These are phyloP conservation scores for Curvularia spicifera DNA, from an alignment of 2,329 filamentous ascomycete species.

Conservation along the genomic window DNA sequence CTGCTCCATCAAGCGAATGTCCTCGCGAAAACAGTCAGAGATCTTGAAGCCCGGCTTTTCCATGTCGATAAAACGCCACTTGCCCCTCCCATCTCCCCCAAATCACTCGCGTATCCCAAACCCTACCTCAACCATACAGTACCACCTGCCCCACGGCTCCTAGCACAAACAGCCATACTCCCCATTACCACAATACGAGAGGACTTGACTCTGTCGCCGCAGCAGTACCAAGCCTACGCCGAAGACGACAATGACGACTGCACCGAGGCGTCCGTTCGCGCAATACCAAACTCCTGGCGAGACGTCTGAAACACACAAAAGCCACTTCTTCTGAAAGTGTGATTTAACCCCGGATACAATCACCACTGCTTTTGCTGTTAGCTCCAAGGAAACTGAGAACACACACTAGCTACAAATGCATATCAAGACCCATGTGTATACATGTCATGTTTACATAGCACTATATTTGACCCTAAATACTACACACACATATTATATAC, in stretches of 20 bases:
- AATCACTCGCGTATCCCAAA: not conserved
- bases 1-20: not conserved
- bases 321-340: too few relatives aligned
- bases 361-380: too few relatives aligned
- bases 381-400: too few relatives aligned
- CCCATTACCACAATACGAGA: not conserved
- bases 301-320: not conserved
- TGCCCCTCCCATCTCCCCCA: not conserved
- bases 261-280: not conserved
- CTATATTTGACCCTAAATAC: too few relatives aligned
- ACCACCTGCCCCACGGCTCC: not conserved
- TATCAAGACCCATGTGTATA: too few relatives aligned
- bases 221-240: slow-evolving; percentile 2
- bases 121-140: not conserved
- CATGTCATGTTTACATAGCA: too few relatives aligned
- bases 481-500: too few relatives aligned
- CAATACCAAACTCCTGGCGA: not conserved
- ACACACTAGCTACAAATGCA: too few relatives aligned
- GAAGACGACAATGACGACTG: slow-evolving; percentile 1
- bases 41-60: not conserved
- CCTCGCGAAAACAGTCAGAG: not conserved
- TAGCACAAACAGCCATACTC: not conserved
- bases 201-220: not conserved
- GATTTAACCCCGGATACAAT: too few relatives aligned
- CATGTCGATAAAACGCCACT: not conserved